Base-by-base conservation (phyloP, 768 basidiomycete species). In the Kwoniella botswanensis region DNA sequence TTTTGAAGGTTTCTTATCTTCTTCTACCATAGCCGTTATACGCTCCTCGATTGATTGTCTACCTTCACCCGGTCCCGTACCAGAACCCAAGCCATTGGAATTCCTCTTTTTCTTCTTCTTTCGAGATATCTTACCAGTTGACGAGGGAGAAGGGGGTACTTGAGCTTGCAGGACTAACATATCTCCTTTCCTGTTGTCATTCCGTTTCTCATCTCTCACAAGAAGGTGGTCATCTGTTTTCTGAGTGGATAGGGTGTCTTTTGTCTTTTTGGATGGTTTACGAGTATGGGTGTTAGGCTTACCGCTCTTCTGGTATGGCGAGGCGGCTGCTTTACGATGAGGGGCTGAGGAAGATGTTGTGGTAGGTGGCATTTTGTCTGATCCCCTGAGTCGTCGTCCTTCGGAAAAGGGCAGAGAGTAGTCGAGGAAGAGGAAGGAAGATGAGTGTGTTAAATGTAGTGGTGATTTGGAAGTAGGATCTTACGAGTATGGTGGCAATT, bases 101-200 rank as follows among this genome's bases (percentile, higher is more conserved):
- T 43, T 65, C 35, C 24, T 46, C 44, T 26, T 67, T n/a, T 55
- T 54, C 52, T 55, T 63, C 62, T 63, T 65, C 10, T 65, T 65
- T 53, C 46, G 43, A 6, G 53, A 35, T n/a, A 6, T 42, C 29
- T 41, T 22, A 24, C 9, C 44, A n/a, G 61, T 52, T 21, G 54
- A 24, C 21, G 11, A 5, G 24, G 54, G 54, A 5, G 54, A n/a
- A 55, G 54, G 24, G n/a, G 54, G 24, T n/a, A n/a, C 54, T 55
- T 55, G 54, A 55, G n/a, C 21, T 22, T 55, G 54, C 15, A 55
- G 54, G 24, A 55, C 54, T 24, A 22, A 12, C 21, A 55, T n/a
- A 55, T 44, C 11, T 10, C 22, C 17, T 58, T 35, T 58, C 29
- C 57, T 17, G 9, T 35, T 58, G 17, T 58, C 17, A 18, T 42